Conservation (phyloP, 345 rosid genomes). For the Populus alba region DNA sequence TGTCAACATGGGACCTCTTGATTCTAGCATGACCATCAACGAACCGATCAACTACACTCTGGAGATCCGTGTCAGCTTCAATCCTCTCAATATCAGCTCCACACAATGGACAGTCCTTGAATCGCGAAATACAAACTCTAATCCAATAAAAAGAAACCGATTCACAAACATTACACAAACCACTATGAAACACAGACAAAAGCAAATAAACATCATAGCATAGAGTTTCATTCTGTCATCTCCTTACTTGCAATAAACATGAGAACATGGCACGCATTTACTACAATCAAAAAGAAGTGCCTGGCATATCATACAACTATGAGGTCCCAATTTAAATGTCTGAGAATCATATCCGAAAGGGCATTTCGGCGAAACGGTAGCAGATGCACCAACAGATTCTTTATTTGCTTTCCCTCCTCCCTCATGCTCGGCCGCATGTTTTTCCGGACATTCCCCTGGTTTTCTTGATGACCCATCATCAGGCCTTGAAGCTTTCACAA, state of each 20-base stretch:
- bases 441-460: conserved; percentile 17
- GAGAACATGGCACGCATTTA: conserved; percentile 91
- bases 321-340: conserved; percentile 90
- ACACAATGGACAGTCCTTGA: conserved; percentile 89
- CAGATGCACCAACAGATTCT: conserved; percentile 38
- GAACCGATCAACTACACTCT: conserved; percentile 75
- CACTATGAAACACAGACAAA: conserved; percentile 2
- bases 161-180: background rate
- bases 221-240: background rate
- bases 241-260: conserved; percentile 83
- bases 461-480: conserved; percentile 46
- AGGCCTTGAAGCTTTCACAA: conserved; percentile 62
- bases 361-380: conserved; percentile 62
- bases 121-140: conserved; percentile 70
- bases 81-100: conserved; percentile 90
- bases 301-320: conserved; percentile 88
- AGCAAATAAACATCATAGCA: background rate
- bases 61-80: conserved; percentile 71
- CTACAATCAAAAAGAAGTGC: conserved; percentile 72
- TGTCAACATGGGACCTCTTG: conserved; percentile 60
- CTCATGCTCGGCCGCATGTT: conserved; percentile 32
- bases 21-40: conserved; percentile 96
- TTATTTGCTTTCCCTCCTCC: conserved; percentile 28
- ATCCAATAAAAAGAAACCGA: background rate
- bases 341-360: conserved; percentile 92